phyloP scores from a whole-genome alignment of 148 eudicot species.

The Tetragonia tetragonoides region DNA sequence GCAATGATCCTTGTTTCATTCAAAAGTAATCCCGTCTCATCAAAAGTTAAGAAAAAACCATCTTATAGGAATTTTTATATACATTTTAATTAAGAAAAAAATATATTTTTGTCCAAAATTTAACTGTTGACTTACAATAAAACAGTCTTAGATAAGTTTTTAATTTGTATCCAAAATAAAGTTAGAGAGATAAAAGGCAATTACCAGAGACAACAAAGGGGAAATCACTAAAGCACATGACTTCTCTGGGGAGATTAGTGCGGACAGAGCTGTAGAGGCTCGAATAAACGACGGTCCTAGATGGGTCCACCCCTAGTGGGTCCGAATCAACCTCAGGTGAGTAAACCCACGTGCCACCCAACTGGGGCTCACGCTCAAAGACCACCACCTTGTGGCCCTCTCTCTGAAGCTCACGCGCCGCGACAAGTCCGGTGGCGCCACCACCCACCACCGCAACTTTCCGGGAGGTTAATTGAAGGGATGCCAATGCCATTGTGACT shows the following conservation, averaged over 20 bases:
- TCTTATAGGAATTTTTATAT: no score
- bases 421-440: slow-evolving; percentile 79
- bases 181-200: neutral
- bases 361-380: slow-evolving; percentile 46
- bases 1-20: no score
- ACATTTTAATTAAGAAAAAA: no score
- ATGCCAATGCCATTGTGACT: slow-evolving; percentile 10
- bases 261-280: slow-evolving; percentile 82
- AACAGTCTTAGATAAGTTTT: no score
- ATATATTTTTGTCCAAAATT: no score
- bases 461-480: slow-evolving; percentile 28
- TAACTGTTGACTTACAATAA: no score
- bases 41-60: no score
- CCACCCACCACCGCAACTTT: slow-evolving; percentile 88
- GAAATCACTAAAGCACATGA: slow-evolving; percentile 75
- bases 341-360: slow-evolving; percentile 87
- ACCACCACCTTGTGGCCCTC: slow-evolving; percentile 81
- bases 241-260: slow-evolving; percentile 74
- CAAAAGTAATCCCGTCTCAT: no score
- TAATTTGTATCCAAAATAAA: no score
- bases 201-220: slow-evolving; percentile 51
- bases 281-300: slow-evolving; percentile 52
- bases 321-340: slow-evolving; percentile 60
- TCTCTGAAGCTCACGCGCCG: slow-evolving; percentile 69
- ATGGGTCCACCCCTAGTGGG: slow-evolving; percentile 59